Base-by-base conservation (phyloP, 2,329 filamentous ascomycete genomes). In the Colletotrichum lini region DNA sequence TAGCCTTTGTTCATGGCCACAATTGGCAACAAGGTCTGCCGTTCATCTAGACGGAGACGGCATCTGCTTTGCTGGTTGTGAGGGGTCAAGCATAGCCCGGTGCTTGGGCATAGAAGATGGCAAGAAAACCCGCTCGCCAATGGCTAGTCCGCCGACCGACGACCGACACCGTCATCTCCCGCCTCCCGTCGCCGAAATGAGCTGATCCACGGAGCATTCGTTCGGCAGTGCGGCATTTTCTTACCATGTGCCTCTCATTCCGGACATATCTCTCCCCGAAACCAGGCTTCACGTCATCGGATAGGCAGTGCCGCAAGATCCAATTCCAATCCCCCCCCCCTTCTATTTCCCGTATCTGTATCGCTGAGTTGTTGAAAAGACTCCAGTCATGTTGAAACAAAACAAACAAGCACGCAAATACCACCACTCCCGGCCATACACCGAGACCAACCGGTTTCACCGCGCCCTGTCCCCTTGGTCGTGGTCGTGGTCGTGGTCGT, bases 361-460 rank as follows among this genome's bases (percentile, higher is more conserved):
- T 64, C 58, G 65, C 59, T 69, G 68, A 69, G 65, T 60, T 72
- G 69, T 72, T 72, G 69, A 72, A 72, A 38, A 72, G 50, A 54
- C 67, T 63, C 45, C 30, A 64, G 53, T 30, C 47, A 54, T 72
- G 65, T 72, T 72, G 69, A 72, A 71, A 56, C 53, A 26, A 63
- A 54, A 59, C 49, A 42, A 23, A 26, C 9, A 53, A 18, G 13
- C 1, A 49, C n/a, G 35, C 38, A 58, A 53, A 21, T 35, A 9
- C 35, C 35, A 38, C 18, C n/a, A 44, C 42, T 12, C 18, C 38
- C 30, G 38, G 40, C 16, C 9, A 40, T 10, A 12, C n/a, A 15
- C 21, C 2, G 16, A 13, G 35, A 8, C 50, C n/a, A n/a, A 7
- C 59, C 35, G n/a, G 1, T 12, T 16, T 9, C 12, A 6, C 10